Conservation (phyloP, 176 grass and related monocot species). For the Pharus latifolius region DNA sequence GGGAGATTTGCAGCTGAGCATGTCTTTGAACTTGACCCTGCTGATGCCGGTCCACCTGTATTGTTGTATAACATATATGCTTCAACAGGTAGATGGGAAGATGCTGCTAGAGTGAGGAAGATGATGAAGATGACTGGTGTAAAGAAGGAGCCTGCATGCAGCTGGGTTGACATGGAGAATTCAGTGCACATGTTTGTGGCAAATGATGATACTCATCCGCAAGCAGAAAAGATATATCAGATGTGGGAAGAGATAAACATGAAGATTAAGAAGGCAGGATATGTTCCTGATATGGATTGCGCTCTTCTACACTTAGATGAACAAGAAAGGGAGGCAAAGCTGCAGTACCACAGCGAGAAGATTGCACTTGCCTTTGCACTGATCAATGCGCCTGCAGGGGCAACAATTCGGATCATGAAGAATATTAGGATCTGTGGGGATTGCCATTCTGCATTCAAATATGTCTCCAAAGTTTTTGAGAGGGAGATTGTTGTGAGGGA, state of each 20-base stretch:
- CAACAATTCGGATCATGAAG: conserved; percentile 63
- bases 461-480: conserved; percentile 39
- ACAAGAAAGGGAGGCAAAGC: conserved; percentile 40
- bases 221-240: conserved; percentile 39
- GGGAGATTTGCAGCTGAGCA: conserved; percentile 41
- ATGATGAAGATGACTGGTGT: conserved; percentile 57
- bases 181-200: conserved; percentile 71
- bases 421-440: conserved; percentile 78
- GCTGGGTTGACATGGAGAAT: conserved; percentile 68
- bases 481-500: conserved; percentile 71
- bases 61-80: conserved; percentile 70
- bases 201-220: conserved; percentile 46
- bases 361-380: conserved; percentile 65
- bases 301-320: conserved; percentile 43
- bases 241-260: conserved; percentile 55
- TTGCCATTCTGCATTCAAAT: conserved; percentile 67
- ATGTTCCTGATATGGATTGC: conserved; percentile 48
- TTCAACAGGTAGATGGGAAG: conserved; percentile 51
- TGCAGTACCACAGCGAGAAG: conserved; percentile 77
- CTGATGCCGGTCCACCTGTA: conserved; percentile 53
- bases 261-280: conserved; percentile 53
- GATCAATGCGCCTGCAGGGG: conserved; percentile 45
- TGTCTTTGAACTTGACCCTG: conserved; percentile 62
- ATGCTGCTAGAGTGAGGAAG: conserved; percentile 53
- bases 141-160: conserved; percentile 77